Evolutionary conservation across 208 protist genomes (phyloP), one percentile per base, ranked within the genome.

Genomic region (Trypanosoma melophagium): DNA sequence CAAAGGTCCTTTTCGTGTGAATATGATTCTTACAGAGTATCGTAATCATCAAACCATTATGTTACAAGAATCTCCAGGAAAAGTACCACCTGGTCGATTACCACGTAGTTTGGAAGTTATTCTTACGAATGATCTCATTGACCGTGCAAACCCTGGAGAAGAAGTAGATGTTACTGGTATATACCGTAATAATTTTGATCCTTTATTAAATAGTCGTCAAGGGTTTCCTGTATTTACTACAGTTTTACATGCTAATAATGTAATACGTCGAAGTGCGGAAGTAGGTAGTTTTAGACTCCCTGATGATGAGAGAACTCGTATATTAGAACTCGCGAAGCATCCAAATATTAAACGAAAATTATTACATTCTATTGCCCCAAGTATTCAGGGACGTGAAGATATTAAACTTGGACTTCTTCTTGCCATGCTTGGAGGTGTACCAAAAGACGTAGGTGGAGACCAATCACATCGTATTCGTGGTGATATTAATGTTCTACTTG

Each of bases 191-290:
- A 98, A 97, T 71, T 99, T 98, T 87, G 98, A 99, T 74, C 75
- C 95, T 0, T 74, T 95, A n/a, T 83, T 99, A 10, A 99, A 99
- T 87, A 90, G 81, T 49, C 84, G 95, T 42, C 91, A 99, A 60
- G 98, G 99, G 60, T 99, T 99, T 78, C 98, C 99, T 22, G 98
- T 99, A 7, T 99, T 99, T 69, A 91, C 94, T 0, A 99, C 99
- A 7, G 71, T 99, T 10, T 90, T 99, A 44, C 98, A 99, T 77
- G 98, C 98, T 2, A 99, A 99, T 80, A 93, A 98, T 53, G 86
- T 99, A 2, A 70, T 88, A 8, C 97, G 95, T 25, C 93, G 92
- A 25, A 93, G 92, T 24, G 89, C 96, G 28, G 84, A 97, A 70
- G 83, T 94, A 14, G 86, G 84, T 8, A 69, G 78, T 42, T 93